Evolutionary conservation across 2,329 filamentous ascomycete genomes (phyloP).

Genomic region (Truncatella angustata): DNA sequence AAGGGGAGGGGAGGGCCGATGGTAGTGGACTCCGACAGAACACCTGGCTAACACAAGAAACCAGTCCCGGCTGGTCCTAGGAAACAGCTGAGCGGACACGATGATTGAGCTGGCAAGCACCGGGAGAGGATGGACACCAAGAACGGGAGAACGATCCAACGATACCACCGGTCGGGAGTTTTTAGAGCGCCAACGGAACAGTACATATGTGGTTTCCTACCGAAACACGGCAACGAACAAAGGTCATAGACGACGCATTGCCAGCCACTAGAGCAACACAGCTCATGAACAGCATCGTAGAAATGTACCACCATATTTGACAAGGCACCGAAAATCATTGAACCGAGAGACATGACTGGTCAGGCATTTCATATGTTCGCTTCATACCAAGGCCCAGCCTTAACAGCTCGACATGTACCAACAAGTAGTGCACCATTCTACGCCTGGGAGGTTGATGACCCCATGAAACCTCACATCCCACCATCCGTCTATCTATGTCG

Average conservation of each 20-base stretch:
- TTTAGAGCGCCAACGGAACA: not conserved
- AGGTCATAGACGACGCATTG: not conserved
- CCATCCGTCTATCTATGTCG: not conserved
- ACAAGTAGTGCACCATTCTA: no score
- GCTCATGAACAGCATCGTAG: no score
- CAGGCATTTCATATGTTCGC: no score
- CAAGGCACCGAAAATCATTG: not conserved
- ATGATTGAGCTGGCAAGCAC: slow-evolving; percentile 42
- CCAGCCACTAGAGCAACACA: not conserved
- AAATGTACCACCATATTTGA: slow-evolving; percentile 2
- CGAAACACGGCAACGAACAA: not conserved
- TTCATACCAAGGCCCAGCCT: no score
- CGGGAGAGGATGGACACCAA: not conserved
- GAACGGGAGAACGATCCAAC: not conserved
- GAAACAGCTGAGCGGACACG: slow-evolving; percentile 60
- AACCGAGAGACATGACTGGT: no score
- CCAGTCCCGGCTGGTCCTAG: slow-evolving; percentile 58
- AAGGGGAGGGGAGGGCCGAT: not conserved
- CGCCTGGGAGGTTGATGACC: no score
- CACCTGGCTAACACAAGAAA: slow-evolving; percentile 2
- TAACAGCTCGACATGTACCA: no score
- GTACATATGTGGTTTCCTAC: not conserved
- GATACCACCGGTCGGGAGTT: no score
- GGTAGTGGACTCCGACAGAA: no score
- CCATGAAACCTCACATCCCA: not conserved